These are phyloP conservation scores for Boletus sp. DNA, from an alignment of 768 basidiomycete species.

Conservation along the genomic window DNA sequence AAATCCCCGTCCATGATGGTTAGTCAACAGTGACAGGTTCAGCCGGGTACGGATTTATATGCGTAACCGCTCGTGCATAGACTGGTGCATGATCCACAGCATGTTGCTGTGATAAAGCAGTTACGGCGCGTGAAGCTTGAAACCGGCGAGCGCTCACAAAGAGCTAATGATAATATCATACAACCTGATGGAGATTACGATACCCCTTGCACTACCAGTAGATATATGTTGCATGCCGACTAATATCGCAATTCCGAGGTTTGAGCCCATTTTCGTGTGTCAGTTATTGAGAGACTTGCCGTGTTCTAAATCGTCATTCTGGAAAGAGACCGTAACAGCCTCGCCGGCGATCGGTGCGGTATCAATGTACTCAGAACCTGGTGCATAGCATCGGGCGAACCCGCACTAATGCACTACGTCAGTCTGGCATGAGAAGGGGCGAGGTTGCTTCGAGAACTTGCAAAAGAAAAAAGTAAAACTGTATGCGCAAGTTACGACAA, in stretches of 20 bases:
- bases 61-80: background rate
- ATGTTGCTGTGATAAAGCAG: slow-evolving; percentile 22
- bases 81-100: slow-evolving; percentile 15
- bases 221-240: slow-evolving; percentile 10
- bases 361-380: background rate
- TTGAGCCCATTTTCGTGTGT: slow-evolving; percentile 1
- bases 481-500: background rate
- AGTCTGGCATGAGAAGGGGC: background rate
- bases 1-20: slow-evolving; percentile 17
- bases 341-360: background rate
- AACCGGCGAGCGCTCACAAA: slow-evolving; percentile 1
- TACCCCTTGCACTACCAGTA: background rate
- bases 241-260: slow-evolving; percentile 22
- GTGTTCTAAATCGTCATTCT: slow-evolving; percentile 13
- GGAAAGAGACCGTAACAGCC: slow-evolving; percentile 15
- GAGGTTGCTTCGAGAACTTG: background rate
- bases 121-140: background rate
- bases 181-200: slow-evolving; percentile 1
- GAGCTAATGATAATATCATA: background rate
- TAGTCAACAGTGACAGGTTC: background rate
- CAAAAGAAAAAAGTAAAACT: background rate
- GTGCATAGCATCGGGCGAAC: slow-evolving; percentile 7
- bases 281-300: background rate
- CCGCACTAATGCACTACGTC: background rate
- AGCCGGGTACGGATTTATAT: slow-evolving; percentile 13